Conservation (phyloP, 371 early-diverging fungal species). For the Dinochytrium kinnereticum region DNA sequence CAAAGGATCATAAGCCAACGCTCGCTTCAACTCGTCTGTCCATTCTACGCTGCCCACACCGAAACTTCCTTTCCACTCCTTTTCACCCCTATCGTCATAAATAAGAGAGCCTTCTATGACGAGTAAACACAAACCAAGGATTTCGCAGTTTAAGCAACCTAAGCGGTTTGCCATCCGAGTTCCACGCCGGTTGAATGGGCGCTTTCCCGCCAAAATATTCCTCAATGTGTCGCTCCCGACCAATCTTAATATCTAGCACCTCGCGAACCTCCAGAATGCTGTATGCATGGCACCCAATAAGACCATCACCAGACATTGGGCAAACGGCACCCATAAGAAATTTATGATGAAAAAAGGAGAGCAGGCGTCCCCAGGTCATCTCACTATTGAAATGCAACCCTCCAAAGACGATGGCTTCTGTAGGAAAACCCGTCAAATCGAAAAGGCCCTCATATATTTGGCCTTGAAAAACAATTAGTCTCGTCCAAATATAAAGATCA, state of each 20-base stretch:
- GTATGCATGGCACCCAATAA: slow-evolving; percentile 53
- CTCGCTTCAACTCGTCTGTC: slow-evolving; percentile 44
- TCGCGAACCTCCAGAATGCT: slow-evolving; percentile 48
- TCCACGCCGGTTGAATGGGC: neutral
- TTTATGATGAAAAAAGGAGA: slow-evolving; percentile 12
- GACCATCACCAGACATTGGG: slow-evolving; percentile 39
- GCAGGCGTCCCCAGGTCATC: slow-evolving; percentile 23
- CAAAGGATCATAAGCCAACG: slow-evolving; percentile 36
- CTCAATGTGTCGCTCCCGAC: slow-evolving; percentile 2
- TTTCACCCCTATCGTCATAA: slow-evolving; percentile 26
- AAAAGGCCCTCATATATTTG: slow-evolving; percentile 31
- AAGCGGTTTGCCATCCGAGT: neutral
- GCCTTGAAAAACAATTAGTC: slow-evolving; percentile 9
- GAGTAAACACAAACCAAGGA: neutral
- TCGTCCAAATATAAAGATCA: neutral
- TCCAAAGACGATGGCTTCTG: slow-evolving; percentile 46
- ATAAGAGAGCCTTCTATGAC: too few relatives aligned
- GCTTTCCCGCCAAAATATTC: slow-evolving; percentile 16
- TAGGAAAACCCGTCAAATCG: slow-evolving; percentile 48
- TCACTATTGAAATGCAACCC: slow-evolving; percentile 45
- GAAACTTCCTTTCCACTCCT: slow-evolving; percentile 46
- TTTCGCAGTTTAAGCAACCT: slow-evolving; percentile 4
- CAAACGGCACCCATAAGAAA: slow-evolving; percentile 33
- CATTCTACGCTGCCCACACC: slow-evolving; percentile 37
- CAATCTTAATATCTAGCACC: slow-evolving; percentile 21